phyloP scores from a whole-genome alignment of 208 protist genomes.

The Acanthamoeba healyi region DNA sequence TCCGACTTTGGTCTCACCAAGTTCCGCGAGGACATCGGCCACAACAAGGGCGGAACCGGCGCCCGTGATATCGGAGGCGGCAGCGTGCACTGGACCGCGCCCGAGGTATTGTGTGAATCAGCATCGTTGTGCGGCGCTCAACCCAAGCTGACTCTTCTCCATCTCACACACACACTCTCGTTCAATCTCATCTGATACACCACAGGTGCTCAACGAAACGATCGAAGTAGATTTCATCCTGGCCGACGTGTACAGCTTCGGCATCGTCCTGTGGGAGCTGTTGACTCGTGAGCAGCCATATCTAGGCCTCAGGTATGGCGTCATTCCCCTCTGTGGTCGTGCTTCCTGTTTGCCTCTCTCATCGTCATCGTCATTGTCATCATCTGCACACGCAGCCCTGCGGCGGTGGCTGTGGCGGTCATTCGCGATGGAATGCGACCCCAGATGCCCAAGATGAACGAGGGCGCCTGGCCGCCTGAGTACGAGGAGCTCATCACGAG shows the following conservation, averaged over 20 bases:
- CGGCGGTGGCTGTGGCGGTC: not conserved
- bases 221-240: not conserved
- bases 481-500: not conserved
- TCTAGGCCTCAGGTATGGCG: not conserved
- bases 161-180: too few relatives aligned
- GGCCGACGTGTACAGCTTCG: not conserved
- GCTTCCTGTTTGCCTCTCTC: too few relatives aligned
- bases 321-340: not conserved
- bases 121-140: not conserved
- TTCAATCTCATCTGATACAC: too few relatives aligned
- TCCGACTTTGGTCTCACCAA: not conserved
- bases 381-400: not conserved
- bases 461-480: not conserved
- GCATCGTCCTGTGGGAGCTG: conserved; percentile 30
- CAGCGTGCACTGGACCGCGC: conserved; percentile 37
- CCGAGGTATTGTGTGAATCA: not conserved
- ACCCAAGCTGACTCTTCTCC: not conserved
- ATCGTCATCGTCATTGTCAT: too few relatives aligned
- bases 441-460: not conserved
- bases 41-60: not conserved
- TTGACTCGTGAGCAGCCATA: not conserved
- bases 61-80: not conserved
- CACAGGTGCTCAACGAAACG: not conserved
- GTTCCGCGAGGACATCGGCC: not conserved
- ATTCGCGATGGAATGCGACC: not conserved